Base-by-base conservation (phyloP, 495 filamentous ascomycete species). In the Penicillium coprophilum region DNA sequence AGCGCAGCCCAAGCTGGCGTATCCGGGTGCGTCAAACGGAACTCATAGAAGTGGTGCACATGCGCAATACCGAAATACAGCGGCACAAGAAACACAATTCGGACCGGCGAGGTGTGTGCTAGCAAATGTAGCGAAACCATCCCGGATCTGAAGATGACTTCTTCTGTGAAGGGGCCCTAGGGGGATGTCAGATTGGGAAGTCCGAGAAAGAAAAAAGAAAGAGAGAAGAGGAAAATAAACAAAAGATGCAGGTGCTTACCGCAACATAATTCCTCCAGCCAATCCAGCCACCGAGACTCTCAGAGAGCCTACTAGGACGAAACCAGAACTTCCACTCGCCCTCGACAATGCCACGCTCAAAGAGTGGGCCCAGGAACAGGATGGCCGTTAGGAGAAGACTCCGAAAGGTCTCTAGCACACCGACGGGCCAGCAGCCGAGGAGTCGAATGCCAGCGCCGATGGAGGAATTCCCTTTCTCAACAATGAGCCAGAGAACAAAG, bases 41-140 rank as follows among this genome's bases (percentile, higher is more conserved):
- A 97, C 74, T 98, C 94, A 74, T 96, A 96, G 71, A 92, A 90
- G 74, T 97, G 94, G 72, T 98, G 93, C 27, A 96, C 71, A 75
- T 98, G 94, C 11, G 92, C 90, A 47, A 98, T 88, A 52, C 95
- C 94, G 69, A 98, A 98, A 72, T 96, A 89, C 10, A 97, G 71
- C 2, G 94, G 94, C 0, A 89, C 85, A 8, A 90, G 68, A 70
- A 94, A 91, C 63, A 96, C 79, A 60, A 89, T 85, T 5, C 72
- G 75, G 0, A 70, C 71, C 2, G 85, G 70, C 4, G 82, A 73
- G 7, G 81, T 70, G 30, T 79, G 79, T n/a, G 91, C 83, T n/a
- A 93, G 71, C 6, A 96, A 72, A 66, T 96, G 86, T 3, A 96
- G 78, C 6, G 92, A 89, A 48, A 96, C 78, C 44, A 94, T 82